Base-by-base conservation (phyloP, 257 asterid genomes). In the Jasminum sambac region DNA sequence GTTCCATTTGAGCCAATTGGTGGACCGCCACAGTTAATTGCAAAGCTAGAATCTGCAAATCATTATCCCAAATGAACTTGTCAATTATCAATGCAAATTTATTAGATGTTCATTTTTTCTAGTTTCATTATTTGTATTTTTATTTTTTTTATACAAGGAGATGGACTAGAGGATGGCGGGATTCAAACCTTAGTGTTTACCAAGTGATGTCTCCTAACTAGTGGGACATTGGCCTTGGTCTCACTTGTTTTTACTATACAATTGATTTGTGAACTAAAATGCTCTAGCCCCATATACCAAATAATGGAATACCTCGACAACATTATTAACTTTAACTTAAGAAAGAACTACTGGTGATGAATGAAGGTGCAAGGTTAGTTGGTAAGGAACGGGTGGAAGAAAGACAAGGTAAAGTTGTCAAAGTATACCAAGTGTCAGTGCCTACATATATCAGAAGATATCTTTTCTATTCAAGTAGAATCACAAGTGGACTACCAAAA, bases 11-110 rank as follows among this genome's bases (percentile, higher is more conserved):
- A 76, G 67, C 65, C 79, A 64, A 81, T 78, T 68, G 66, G 81
- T 61, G 34, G 85, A 38, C 96, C 98, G 11, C 98, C 96, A 64
- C 95, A 86, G 23, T 85, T 92, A 44, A 87, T 69, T 48, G 95
- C 85, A 77, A 92, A 92, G 68, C 61, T 64, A 69, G 78, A 92
- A 80, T 90, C 98, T 92, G 85, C 73, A 78, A 39, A 60, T 12
- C 68, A 76, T 41, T 59, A 75, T 67, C 36, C 50, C 37, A 3
- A 7, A 70, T 3, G 60, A 58, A 60, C 10, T 30, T 9, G 59
- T 69, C 48, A 23, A 23, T 14, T 68, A n/a, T 40, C 57, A 23
- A 13, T 41, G 2, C 34, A 13, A 9, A 23, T 55, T 55, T 55
- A 55, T 19, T 52, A 6, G 7, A 17, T 19, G 4, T 3, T 52